Evolutionary conservation across 2,329 filamentous ascomycete species (phyloP).

Genomic region (Exophiala aquamarina): DNA sequence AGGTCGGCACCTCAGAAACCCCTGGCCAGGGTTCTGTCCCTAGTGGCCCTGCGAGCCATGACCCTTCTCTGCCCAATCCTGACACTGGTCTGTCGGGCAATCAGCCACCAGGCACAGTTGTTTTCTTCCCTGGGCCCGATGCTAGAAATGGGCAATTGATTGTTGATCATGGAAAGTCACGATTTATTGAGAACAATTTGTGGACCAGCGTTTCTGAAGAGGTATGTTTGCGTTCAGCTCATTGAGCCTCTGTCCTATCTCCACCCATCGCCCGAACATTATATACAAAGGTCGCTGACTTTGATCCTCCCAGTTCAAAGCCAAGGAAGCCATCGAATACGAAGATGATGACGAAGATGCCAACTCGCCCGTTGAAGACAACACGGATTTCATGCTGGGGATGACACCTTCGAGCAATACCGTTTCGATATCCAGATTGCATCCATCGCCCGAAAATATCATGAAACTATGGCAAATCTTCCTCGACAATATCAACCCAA

Average conservation of each 20-base stretch:
- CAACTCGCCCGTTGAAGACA: slow-evolving; percentile 20
- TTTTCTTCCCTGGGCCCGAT: slow-evolving; percentile 3
- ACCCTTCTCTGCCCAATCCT: background rate
- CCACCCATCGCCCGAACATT: background rate
- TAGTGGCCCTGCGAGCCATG: background rate
- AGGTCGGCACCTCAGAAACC: slow-evolving; percentile 10
- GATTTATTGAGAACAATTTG: slow-evolving; percentile 28
- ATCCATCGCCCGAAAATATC: slow-evolving; percentile 40
- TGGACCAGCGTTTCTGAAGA: slow-evolving; percentile 28
- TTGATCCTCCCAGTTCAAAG: too few species aligned
- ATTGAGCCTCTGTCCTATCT: too few species aligned
- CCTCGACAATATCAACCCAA: slow-evolving; percentile 71
- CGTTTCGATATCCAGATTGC: slow-evolving; percentile 19
- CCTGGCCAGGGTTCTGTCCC: background rate
- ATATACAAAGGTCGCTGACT: too few species aligned
- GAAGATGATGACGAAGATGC: slow-evolving; percentile 28
- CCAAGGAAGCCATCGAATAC: slow-evolving; percentile 24
- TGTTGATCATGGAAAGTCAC: slow-evolving; percentile 21
- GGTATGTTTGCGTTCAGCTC: slow-evolving; percentile 4
- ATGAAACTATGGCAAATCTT: slow-evolving; percentile 74
- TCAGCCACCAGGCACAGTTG: background rate
- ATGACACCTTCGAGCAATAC: slow-evolving; percentile 22
- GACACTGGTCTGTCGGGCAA: background rate
- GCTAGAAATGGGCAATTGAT: slow-evolving; percentile 18
- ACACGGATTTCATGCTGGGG: slow-evolving; percentile 25